A percentile compares a stretch with the other conserved stretches of the same genome.
Evolutionary conservation across 805 yeast genomes (phyloP).

Genomic region (Candida suzukii): DNA sequence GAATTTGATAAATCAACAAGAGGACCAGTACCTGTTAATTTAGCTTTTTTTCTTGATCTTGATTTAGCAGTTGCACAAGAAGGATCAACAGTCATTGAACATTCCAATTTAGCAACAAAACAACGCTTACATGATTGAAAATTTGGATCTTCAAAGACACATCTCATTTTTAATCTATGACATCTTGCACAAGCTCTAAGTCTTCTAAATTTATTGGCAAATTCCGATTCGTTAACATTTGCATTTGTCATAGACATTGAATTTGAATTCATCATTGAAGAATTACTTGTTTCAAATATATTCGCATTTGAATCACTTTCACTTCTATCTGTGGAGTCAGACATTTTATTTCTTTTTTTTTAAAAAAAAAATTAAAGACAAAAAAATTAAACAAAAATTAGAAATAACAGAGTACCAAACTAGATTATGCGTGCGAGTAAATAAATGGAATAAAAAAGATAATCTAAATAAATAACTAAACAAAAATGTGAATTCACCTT

Average conservation of each 20-base stretch:
- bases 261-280: too few species aligned
- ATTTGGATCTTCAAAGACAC: slow-evolving; percentile 41
- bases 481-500: too few species aligned
- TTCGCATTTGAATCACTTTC: too few species aligned
- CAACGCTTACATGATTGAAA: slow-evolving; percentile 40
- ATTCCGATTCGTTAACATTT: slow-evolving; percentile 13
- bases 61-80: slow-evolving; percentile 32
- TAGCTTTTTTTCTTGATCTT: slow-evolving; percentile 26
- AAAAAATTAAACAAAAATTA: too few species aligned
- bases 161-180: slow-evolving; percentile 44
- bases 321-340: too few species aligned
- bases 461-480: too few species aligned
- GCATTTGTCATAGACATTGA: neutral
- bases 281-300: too few species aligned
- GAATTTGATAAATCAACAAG: slow-evolving; percentile 20
- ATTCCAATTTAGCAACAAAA: slow-evolving; percentile 32
- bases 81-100: slow-evolving; percentile 48
- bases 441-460: too few species aligned
- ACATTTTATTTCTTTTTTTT: too few species aligned
- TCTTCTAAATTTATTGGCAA: slow-evolving; percentile 39
- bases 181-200: slow-evolving; percentile 50
- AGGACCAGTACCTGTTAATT: slow-evolving; percentile 18
- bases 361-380: too few species aligned
- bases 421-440: too few species aligned
- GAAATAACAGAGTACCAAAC: too few species aligned